These are phyloP conservation scores for Mallotus japonicus DNA, from an alignment of 441 rosid species.

Conservation along the genomic window DNA sequence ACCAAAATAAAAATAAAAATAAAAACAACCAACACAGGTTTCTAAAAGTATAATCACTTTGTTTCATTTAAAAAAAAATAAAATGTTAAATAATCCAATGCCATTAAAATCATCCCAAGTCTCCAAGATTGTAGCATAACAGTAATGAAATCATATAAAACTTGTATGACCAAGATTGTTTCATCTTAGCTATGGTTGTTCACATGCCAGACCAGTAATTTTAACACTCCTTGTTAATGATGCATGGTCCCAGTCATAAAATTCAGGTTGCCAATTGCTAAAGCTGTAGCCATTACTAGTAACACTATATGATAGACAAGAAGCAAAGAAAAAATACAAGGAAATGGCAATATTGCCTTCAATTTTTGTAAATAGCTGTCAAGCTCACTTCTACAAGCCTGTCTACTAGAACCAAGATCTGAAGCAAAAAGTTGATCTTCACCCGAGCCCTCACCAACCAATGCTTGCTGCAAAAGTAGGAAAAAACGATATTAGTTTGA, in stretches of 20 bases:
- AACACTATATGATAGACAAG: background rate
- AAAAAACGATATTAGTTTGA: conserved; percentile 21
- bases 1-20: background rate
- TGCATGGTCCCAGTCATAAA: background rate
- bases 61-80: background rate
- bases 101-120: background rate
- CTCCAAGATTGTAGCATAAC: background rate
- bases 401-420: conserved; percentile 44
- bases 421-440: conserved; percentile 78
- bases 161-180: background rate
- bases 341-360: conserved; percentile 50
- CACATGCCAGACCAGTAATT: background rate
- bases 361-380: conserved; percentile 63
- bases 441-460: conserved; percentile 75
- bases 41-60: background rate
- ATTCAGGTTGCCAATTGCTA: background rate
- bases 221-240: background rate
- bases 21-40: background rate
- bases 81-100: background rate
- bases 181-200: background rate
- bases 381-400: conserved; percentile 59
- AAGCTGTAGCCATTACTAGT: background rate
- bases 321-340: too few relatives aligned
- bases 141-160: background rate
- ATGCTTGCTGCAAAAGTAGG: conserved; percentile 56